Evolutionary conservation across 352 stramenopile species (phyloP), one percentile per base, ranked within the genome.

Genomic region (Globisporangium iwayamae): DNA sequence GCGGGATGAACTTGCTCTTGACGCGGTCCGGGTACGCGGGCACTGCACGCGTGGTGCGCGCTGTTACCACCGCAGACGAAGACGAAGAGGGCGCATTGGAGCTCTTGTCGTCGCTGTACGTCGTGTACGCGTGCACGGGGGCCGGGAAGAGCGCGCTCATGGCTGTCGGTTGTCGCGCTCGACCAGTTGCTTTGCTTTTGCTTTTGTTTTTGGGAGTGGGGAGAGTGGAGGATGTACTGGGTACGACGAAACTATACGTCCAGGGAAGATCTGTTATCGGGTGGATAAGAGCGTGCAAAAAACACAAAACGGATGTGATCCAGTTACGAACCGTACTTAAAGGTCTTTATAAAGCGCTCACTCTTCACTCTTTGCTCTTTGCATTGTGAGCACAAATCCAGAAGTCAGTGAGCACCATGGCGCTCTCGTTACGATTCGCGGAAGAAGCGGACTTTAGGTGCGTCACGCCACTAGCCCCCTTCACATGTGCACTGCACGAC

Each of bases 81-180:
- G 55, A 20, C 2, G 14, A 16, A n/a, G 65, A 3, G 0, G 65
- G 25, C 1, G 62, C 25, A 11, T 32, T n/a, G 6, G 13, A 6
- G 1, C 62, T 51, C 41, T 66, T 56, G 53, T 81, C 73, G 66
- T 92, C 84, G 32, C 60, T 65, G 70, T 78, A 85, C 22, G 79
- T 91, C 70, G 72, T 78, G 73, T 94, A 94, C 54, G 73, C 53
- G 67, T 72, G 85, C 73, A 92, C 80, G 48, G 85, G 85, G 66
- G 81, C 76, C 46, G 85, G 85, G 66, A 94, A 85, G 34, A 91
- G 66, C 55, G 84, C 78, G 63, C 78, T 93, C 84, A 93, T 93
- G 54, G 14, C 43, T 48, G 36, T 16, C 9, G 43, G 39, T 20
- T 48, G 43, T 48, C 43, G 32, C 32, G 32, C 32, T 48, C 43